phyloP scores from a whole-genome alignment of 1,284 basidiomycete species.

The Cerioporus squamosus region DNA sequence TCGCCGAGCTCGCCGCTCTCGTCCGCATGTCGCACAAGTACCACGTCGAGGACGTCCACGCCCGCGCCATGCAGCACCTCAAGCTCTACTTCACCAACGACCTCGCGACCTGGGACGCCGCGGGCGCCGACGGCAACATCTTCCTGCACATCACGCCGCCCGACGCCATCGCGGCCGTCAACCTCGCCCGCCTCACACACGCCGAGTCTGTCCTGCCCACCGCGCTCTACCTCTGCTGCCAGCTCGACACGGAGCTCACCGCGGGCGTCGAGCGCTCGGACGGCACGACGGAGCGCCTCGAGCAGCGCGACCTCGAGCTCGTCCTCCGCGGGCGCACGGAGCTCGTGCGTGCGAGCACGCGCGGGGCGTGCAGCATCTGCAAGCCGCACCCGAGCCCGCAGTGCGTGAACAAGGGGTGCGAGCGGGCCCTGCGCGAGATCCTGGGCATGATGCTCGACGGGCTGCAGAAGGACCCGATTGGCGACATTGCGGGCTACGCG shows the following conservation, averaged over 20 bases:
- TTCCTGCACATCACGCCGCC: constrained; percentile 21
- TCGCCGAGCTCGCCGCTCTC: constrained; percentile 26
- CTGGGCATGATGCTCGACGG: constrained; percentile 25
- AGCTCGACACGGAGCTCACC: constrained; percentile 25
- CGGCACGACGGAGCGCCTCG: constrained; percentile 22
- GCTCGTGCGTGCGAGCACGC: constrained; percentile 28
- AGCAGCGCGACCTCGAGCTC: constrained; percentile 24
- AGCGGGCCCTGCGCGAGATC: constrained; percentile 25
- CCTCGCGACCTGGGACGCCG: constrained; percentile 22
- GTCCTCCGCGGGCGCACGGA: constrained; percentile 23
- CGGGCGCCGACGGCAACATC: constrained; percentile 21
- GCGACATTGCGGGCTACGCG: constrained; percentile 24
- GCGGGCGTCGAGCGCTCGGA: constrained; percentile 20
- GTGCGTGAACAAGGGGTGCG: constrained; percentile 22
- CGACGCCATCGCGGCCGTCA: constrained; percentile 27
- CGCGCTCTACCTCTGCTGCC: constrained; percentile 29
- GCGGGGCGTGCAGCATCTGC: constrained; percentile 25
- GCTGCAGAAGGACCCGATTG: constrained; percentile 26
- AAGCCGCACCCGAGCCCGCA: constrained; percentile 16
- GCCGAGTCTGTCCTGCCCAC: constrained; percentile 24
- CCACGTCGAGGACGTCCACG: constrained; percentile 25
- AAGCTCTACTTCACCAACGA: constrained; percentile 26
- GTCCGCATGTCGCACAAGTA: constrained; percentile 31
- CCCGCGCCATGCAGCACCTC: constrained; percentile 23
- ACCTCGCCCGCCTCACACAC: constrained; percentile 26